Percentiles rank a stretch among this genome's conserved stretches.
phyloP scores from a whole-genome alignment of 2,329 filamentous ascomycete genomes.

The Tolypocladium sp. region DNA sequence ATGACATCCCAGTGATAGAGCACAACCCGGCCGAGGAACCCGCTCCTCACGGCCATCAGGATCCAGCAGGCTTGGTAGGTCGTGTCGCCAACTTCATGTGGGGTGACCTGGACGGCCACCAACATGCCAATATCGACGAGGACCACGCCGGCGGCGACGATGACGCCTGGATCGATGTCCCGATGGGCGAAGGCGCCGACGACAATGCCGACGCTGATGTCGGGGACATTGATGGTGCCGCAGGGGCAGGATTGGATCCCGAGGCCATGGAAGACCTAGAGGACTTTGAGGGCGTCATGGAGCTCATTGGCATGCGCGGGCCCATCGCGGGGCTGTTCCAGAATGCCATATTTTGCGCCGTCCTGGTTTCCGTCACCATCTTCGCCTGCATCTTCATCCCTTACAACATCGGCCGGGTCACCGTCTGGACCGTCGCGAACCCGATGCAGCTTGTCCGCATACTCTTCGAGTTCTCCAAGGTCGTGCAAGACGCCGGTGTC shows the following conservation, averaged over 20 bases:
- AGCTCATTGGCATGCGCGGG: constrained; percentile 92
- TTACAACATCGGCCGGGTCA: constrained; percentile 82
- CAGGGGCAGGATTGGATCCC: constrained; percentile 60
- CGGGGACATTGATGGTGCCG: constrained; percentile 32
- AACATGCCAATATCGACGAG: constrained; percentile 13
- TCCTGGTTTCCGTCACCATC: constrained; percentile 81
- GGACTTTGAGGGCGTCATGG: constrained; percentile 91
- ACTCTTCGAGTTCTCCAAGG: constrained; percentile 64
- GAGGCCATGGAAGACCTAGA: constrained; percentile 78
- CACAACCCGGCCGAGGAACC: constrained; percentile 3
- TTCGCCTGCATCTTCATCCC: constrained; percentile 81
- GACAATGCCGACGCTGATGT: constrained; percentile 31
- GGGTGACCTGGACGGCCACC: constrained; percentile 35
- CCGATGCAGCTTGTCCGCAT: constrained; percentile 68
- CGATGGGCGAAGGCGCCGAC: constrained; percentile 21
- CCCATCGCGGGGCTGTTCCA: constrained; percentile 84
- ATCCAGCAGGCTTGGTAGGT: constrained; percentile 15
- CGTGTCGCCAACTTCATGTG: constrained; percentile 52
- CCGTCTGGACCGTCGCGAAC: constrained; percentile 70
- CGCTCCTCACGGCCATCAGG: constrained; percentile 5
- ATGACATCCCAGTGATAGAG: constrained; percentile 3
- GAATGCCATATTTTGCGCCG: constrained; percentile 88
- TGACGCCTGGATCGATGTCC: constrained; percentile 30
- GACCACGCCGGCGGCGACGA: constrained; percentile 40
- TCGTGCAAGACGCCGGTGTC: constrained; percentile 68